Conservation (phyloP, 257 asterid species). For the Rubia yunnanensis region DNA sequence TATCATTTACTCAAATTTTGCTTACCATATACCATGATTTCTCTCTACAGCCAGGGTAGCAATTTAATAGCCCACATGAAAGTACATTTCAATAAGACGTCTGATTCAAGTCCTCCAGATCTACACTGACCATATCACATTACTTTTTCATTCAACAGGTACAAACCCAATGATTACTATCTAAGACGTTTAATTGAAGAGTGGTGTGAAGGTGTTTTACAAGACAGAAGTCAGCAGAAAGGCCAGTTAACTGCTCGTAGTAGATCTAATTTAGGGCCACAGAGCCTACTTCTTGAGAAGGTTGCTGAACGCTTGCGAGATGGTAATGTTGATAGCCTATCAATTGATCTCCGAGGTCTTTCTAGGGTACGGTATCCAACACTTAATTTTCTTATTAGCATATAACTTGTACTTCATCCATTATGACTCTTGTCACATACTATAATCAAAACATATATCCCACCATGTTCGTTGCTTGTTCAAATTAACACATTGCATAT, state of each 20-base stretch:
- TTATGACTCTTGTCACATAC: background rate
- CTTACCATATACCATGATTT: background rate
- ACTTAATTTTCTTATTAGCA: background rate
- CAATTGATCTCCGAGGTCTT: slow-evolving; percentile 75
- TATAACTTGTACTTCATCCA: background rate
- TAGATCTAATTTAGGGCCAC: slow-evolving; percentile 32
- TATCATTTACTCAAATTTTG: background rate
- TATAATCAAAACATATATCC: background rate
- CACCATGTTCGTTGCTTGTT: background rate
- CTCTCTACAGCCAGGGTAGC: background rate
- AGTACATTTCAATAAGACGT: background rate
- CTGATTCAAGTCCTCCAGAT: background rate
- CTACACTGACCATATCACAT: background rate
- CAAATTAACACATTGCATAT: slow-evolving; percentile 12
- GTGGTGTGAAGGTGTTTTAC: slow-evolving; percentile 94
- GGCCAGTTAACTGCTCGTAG: slow-evolving; percentile 20
- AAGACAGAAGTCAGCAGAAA: slow-evolving; percentile 28
- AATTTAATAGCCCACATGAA: background rate
- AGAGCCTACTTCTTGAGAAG: slow-evolving; percentile 70
- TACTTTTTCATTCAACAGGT: slow-evolving; percentile 35
- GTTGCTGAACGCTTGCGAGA: slow-evolving; percentile 80
- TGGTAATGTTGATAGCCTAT: slow-evolving; percentile 47
- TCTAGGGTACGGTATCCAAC: slow-evolving; percentile 42
- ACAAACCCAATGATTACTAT: slow-evolving; percentile 75
- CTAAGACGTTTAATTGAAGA: slow-evolving; percentile 88